These are phyloP conservation scores for Chytriomyces sp. DNA, from an alignment of 192 early-diverging fungal genomes.

Conservation along the genomic window DNA sequence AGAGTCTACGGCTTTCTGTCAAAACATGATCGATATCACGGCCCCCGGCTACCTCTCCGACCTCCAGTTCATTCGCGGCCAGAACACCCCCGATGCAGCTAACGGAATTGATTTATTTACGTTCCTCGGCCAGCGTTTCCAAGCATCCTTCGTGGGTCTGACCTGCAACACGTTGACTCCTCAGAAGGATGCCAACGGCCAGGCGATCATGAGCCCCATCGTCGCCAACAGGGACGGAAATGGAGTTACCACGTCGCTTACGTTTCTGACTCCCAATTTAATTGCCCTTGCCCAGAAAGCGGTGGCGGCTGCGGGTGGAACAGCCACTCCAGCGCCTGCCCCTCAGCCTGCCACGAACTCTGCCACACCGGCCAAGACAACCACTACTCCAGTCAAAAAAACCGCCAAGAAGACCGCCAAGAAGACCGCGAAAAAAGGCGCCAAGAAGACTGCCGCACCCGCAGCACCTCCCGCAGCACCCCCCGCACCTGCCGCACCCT, in stretches of 20 bases:
- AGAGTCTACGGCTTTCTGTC: background rate
- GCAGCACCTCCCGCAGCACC: background rate
- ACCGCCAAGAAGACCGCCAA: no score
- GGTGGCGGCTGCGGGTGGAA: background rate
- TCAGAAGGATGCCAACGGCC: background rate
- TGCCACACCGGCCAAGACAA: background rate
- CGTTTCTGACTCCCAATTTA: constrained; percentile 8
- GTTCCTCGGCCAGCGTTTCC: no score
- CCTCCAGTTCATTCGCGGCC: constrained; percentile 9
- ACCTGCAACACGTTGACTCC: constrained; percentile 9
- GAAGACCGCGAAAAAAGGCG: no score
- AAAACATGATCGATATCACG: no score
- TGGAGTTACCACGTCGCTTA: background rate
- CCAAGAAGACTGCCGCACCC: background rate
- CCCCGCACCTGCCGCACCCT: background rate
- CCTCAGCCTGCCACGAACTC: no score
- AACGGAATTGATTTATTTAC: constrained; percentile 24
- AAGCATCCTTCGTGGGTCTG: constrained; percentile 1
- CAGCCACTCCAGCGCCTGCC: background rate
- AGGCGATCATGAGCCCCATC: background rate
- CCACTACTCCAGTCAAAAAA: no score
- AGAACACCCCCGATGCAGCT: constrained; percentile 6
- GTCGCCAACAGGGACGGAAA: constrained; percentile 5
- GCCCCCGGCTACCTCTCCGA: constrained; percentile 12
- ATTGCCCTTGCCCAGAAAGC: background rate